Base-by-base conservation (phyloP, 495 filamentous ascomycete genomes). In the Achaetomiella virescens region DNA sequence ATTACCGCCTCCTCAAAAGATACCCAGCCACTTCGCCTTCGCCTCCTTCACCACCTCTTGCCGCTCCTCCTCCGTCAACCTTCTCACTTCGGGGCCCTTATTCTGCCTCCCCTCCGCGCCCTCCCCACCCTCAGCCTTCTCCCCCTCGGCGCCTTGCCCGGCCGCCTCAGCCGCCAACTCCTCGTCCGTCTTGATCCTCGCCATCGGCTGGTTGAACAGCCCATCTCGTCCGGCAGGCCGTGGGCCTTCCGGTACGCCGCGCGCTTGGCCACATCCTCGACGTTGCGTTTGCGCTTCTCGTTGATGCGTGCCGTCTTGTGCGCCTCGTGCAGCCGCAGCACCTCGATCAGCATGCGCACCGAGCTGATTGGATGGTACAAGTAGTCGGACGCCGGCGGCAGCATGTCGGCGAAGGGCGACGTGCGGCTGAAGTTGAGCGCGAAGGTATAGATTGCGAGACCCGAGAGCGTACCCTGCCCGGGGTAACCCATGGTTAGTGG, bases 231-330 rank as follows among this genome's bases (percentile, higher is more conserved):
- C 60, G 86, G 84, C 63, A 92, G 25, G 9, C 89, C 90, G 78
- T 96, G 89, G 49, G 88, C 89, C 73, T 86, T 81, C 45, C 88
- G 83, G 69, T 87, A 97, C 69, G 84, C 79, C 41, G 74, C 74
- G 58, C 91, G 76, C 81, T 95, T 93, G 67, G 81, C 74, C 35
- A 88, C 84, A 73, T 97, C 91, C 37, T 93, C 88, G 54, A 86
- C 71, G 31, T 81, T 79, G 56, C 76, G 75, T 52, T 78, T 73
- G 37, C 90, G 78, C 73, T 81, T 81, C 69, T 88, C 87, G 22
- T 78, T 75, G 35, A 84, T 83, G 55, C 81, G 66, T 58, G 78
- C 77, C 3, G 84, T 80, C 21, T 73, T 78, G 67, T 85, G 81
- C 54, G 79, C 77, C 59, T 84, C 78, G 63, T 89, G 80, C 78